These are phyloP conservation scores for Domatiomyces globalis DNA, from an alignment of 2,329 filamentous ascomycete genomes.

Conservation along the genomic window DNA sequence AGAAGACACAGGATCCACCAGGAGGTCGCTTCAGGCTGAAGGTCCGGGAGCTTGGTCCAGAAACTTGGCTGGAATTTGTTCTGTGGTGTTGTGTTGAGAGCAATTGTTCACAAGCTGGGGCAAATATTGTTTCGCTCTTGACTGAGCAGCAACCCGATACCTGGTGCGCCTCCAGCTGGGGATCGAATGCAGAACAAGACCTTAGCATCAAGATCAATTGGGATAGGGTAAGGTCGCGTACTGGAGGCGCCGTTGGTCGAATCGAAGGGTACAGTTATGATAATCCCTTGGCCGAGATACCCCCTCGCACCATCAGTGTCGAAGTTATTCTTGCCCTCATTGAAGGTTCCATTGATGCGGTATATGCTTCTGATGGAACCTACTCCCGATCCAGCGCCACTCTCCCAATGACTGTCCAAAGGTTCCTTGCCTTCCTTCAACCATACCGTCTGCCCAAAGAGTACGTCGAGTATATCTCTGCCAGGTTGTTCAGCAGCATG, in stretches of 20 bases:
- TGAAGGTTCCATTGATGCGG: constrained; percentile 37
- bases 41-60: constrained; percentile 31
- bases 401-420: constrained; percentile 17
- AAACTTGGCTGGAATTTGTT: constrained; percentile 37
- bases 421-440: constrained; percentile 30
- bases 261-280: constrained; percentile 12
- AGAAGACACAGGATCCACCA: constrained; percentile 22
- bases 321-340: constrained; percentile 44
- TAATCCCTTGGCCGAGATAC: constrained; percentile 28
- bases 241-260: constrained; percentile 7
- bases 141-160: constrained; percentile 16
- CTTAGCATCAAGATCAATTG: constrained; percentile 7
- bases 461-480: constrained; percentile 26
- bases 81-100: constrained; percentile 38
- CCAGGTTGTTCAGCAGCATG: constrained; percentile 37
- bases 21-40: constrained; percentile 28
- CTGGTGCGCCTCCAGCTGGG: constrained; percentile 33
- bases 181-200: constrained; percentile 6
- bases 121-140: constrained; percentile 27
- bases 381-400: background rate
- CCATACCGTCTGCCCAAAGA: constrained; percentile 20
- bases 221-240: constrained; percentile 7
- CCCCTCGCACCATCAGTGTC: constrained; percentile 38
- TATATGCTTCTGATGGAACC: constrained; percentile 24
- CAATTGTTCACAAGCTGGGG: constrained; percentile 29